Conservation (phyloP, 2,329 filamentous ascomycete species). For the Exophiala alcalophila region DNA sequence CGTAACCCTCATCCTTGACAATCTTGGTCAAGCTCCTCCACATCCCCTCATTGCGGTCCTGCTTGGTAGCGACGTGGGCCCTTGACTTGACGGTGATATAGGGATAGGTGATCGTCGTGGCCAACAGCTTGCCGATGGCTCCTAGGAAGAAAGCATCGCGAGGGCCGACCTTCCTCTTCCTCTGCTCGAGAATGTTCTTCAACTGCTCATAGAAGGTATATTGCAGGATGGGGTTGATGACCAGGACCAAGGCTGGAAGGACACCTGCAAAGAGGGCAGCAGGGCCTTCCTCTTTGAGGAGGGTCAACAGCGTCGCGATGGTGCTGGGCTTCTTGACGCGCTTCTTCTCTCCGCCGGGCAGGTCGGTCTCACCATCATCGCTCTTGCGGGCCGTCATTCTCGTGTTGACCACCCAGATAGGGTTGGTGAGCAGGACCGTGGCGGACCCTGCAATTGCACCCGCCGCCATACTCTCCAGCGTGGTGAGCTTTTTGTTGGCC, state of each 20-base stretch:
- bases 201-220: slow-evolving; percentile 99
- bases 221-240: slow-evolving; percentile 97
- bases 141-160: slow-evolving; percentile 86
- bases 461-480: slow-evolving; percentile 89
- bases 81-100: slow-evolving; percentile 99
- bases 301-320: slow-evolving; percentile 72
- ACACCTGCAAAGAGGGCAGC: slow-evolving; percentile 87
- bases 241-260: slow-evolving; percentile 84
- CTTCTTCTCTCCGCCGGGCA: slow-evolving; percentile 39
- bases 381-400: slow-evolving; percentile 89
- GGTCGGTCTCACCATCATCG: slow-evolving; percentile 42
- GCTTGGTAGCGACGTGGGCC: slow-evolving; percentile 84
- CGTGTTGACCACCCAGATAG: slow-evolving; percentile 99
- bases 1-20: slow-evolving; percentile 83
- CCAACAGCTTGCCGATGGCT: slow-evolving; percentile 89
- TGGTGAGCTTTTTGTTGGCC: slow-evolving; percentile 77
- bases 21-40: slow-evolving; percentile 73
- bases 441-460: slow-evolving; percentile 90
- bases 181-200: slow-evolving; percentile 83
- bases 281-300: slow-evolving; percentile 81
- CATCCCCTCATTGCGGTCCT: slow-evolving; percentile 77
- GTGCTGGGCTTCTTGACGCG: slow-evolving; percentile 65
- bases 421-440: slow-evolving; percentile 94
- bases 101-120: slow-evolving; percentile 90
- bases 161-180: slow-evolving; percentile 73